Percentiles rank a stretch among this genome's conserved stretches.
These are phyloP conservation scores for Venturia pyrina DNA, from an alignment of 2,329 filamentous ascomycete species.

Conservation along the genomic window DNA sequence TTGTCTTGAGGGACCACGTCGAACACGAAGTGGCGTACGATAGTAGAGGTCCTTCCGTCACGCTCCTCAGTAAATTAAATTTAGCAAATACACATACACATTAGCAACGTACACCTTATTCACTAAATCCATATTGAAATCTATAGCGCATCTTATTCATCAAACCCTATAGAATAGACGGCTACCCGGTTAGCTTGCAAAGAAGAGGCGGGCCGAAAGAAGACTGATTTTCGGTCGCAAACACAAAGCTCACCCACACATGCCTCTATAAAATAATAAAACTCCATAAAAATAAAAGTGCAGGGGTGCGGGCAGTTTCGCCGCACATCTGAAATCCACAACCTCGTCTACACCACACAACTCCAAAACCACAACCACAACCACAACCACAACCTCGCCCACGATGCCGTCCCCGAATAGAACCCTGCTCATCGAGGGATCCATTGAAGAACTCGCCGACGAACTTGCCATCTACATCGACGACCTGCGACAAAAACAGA, in stretches of 20 bases:
- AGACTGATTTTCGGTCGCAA: background rate
- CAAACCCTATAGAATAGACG: background rate
- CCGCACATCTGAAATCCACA: too few relatives aligned
- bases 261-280: background rate
- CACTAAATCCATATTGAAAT: background rate
- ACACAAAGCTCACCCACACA: background rate
- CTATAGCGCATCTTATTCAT: too few relatives aligned
- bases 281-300: background rate
- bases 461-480: constrained; percentile 95
- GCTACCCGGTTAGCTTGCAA: background rate
- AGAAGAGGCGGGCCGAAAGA: background rate
- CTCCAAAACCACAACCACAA: background rate
- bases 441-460: constrained; percentile 82
- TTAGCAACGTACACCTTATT: too few relatives aligned
- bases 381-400: background rate
- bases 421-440: constrained; percentile 72
- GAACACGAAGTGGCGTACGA: too few relatives aligned
- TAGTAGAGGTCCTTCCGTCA: background rate
- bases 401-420: constrained; percentile 50
- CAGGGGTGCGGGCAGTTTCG: background rate
- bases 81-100: background rate
- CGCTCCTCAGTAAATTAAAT: background rate
- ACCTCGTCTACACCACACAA: too few relatives aligned
- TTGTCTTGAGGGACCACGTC: too few relatives aligned
- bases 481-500: constrained; percentile 56